phyloP scores from a whole-genome alignment of 2,329 filamentous ascomycete genomes.

The Epichloe hybrida region DNA sequence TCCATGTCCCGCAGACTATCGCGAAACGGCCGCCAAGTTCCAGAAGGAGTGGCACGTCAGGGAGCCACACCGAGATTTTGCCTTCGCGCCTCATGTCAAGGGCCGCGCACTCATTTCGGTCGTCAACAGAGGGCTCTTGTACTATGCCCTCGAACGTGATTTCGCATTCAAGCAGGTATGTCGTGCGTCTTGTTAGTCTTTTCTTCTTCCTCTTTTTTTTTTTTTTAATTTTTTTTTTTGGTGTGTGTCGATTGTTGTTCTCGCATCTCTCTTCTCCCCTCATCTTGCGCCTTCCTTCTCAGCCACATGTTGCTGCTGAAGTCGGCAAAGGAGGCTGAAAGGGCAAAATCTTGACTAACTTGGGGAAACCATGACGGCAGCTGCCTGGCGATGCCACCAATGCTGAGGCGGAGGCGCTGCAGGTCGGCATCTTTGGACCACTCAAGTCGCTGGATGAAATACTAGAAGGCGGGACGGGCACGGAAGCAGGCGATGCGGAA shows the following conservation, averaged over 20 bases:
- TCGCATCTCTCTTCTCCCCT: conserved; percentile 1
- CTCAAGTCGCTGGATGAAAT: conserved; percentile 29
- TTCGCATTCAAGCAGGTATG: conserved; percentile 36
- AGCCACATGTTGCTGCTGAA: background rate
- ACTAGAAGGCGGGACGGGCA: conserved; percentile 23
- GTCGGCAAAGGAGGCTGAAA: background rate
- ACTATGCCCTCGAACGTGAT: conserved; percentile 45
- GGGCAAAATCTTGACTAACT: conserved; percentile 1
- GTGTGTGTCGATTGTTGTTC: background rate
- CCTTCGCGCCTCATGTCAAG: conserved; percentile 52
- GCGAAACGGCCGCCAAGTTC: conserved; percentile 53
- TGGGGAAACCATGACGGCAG: conserved; percentile 18
- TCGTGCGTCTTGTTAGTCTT: conserved; percentile 6
- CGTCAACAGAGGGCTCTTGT: conserved; percentile 50
- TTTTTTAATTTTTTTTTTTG: conserved; percentile 5
- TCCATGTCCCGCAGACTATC: conserved; percentile 38
- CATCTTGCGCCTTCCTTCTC: background rate
- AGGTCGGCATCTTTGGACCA: conserved; percentile 44
- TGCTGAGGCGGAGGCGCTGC: conserved; percentile 31
- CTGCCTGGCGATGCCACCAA: conserved; percentile 30
- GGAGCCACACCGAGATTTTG: conserved; percentile 47
- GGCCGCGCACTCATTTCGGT: conserved; percentile 49
- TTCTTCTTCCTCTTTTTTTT: conserved; percentile 5
- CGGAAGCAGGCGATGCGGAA: conserved; percentile 25
- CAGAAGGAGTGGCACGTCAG: conserved; percentile 55